These are phyloP conservation scores for Populus nigra DNA, from an alignment of 345 rosid genomes.

Conservation along the genomic window DNA sequence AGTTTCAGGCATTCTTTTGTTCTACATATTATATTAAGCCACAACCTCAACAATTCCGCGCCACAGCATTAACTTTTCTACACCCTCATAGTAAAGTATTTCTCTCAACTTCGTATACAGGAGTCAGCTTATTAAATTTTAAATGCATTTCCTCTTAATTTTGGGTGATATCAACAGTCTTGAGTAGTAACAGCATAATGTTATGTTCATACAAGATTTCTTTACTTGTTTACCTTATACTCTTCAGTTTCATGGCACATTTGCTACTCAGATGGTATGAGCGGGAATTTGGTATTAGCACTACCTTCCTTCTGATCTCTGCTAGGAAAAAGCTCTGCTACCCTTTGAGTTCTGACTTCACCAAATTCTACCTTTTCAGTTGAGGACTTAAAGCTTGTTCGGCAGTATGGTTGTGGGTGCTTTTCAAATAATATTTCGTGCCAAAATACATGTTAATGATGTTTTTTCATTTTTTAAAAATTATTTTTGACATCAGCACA, in stretches of 20 bases:
- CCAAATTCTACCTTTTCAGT: too few relatives aligned
- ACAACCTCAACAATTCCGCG: neutral
- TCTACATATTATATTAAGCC: neutral
- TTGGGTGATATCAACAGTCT: neutral
- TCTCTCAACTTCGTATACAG: neutral
- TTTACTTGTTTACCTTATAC: neutral
- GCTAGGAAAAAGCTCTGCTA: neutral
- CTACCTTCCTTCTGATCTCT: too few relatives aligned
- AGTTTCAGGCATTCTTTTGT: neutral
- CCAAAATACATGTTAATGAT: too few relatives aligned
- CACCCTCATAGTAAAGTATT: too few relatives aligned
- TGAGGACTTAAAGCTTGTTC: too few relatives aligned
- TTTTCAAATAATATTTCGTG: too few relatives aligned
- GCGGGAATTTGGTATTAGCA: neutral
- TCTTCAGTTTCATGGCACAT: neutral
- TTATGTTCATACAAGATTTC: neutral
- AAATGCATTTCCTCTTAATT: neutral
- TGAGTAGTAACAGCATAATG: neutral
- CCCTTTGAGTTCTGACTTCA: constrained; percentile 12
- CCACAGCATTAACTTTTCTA: neutral
- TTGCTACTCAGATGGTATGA: neutral
- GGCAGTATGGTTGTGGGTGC: too few relatives aligned
- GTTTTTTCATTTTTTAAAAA: too few relatives aligned
- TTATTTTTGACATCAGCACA: too few relatives aligned
- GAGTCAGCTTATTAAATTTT: neutral